Base-by-base conservation (phyloP, 129 eudicot species). In the Flaveria trinervia region DNA sequence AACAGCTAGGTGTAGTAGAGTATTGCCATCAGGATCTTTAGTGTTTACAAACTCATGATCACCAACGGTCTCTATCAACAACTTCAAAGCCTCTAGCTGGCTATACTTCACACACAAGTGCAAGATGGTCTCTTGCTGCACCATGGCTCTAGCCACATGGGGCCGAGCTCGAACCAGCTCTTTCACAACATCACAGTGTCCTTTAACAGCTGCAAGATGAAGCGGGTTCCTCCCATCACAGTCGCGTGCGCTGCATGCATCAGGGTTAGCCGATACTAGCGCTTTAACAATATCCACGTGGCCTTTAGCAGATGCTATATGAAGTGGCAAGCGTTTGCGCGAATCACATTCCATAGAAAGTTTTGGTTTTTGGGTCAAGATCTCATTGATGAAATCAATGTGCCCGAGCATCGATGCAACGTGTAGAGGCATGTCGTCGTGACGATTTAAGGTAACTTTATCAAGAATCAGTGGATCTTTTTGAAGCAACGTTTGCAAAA, bases 161-260 rank as follows among this genome's bases (percentile, higher is more conserved):
- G 89, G 84, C 26, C 65, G 68, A 12, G 71, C 83, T 54, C 12
- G 74, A 25, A 85, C 30, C 66, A 88, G 46, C 79, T 67, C 85
- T 62, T 65, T 33, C 77, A 88, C 56, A 28, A 86, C 87, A 5
- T 73, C 78, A 41, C 4, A 45, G 1, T 43, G 73, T 1, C 96
- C 96, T 60, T 72, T 85, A 33, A 90, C 68, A 20, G 86, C 88
- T 11, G 96, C 96, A 15, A 90, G 62, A 68, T 90, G 96, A 18
- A 87, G 60, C 26, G 88, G 90, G 67, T 71, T 79, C 50, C 75
- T 71, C 41, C 89, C 91, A 48, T 86, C 89, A 36, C 64, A 22
- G 66, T 88, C 90, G 17, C 74, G 62, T n/a, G 72, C 84, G 9
- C 41, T 26, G 72, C 91, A 86, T 70, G 81, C 39, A 7, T 55